These are phyloP conservation scores for Sarcomyxa edulis DNA, from an alignment of 768 basidiomycete genomes.

Conservation along the genomic window DNA sequence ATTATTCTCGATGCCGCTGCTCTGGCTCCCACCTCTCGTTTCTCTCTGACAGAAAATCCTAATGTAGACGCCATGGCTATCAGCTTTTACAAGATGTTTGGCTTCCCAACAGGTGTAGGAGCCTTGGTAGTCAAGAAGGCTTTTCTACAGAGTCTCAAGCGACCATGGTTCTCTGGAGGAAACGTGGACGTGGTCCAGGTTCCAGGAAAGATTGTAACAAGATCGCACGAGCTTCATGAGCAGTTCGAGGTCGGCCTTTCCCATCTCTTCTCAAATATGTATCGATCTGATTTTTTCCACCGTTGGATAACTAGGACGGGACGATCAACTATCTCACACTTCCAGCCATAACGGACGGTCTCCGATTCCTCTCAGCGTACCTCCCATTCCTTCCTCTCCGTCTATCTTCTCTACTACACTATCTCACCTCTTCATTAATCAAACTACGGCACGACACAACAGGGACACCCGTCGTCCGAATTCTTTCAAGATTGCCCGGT, in stretches of 20 bases:
- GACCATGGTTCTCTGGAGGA: slow-evolving; percentile 85
- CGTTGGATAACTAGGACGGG: slow-evolving; percentile 53
- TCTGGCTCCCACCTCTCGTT: slow-evolving; percentile 63
- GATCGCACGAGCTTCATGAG: slow-evolving; percentile 54
- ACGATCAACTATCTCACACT: slow-evolving; percentile 79
- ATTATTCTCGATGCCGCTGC: slow-evolving; percentile 83
- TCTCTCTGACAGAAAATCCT: slow-evolving; percentile 60
- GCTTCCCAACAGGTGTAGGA: slow-evolving; percentile 81
- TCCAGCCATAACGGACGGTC: slow-evolving; percentile 73
- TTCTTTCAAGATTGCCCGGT: slow-evolving; percentile 60
- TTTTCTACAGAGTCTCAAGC: slow-evolving; percentile 53
- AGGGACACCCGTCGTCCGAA: slow-evolving; percentile 55
- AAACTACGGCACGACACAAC: slow-evolving; percentile 57
- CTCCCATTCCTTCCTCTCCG: slow-evolving; percentile 75
- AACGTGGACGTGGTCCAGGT: slow-evolving; percentile 82
- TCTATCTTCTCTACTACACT: slow-evolving; percentile 63
- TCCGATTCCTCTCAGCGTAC: slow-evolving; percentile 73
- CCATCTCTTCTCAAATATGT: slow-evolving; percentile 6
- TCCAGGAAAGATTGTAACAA: slow-evolving; percentile 65
- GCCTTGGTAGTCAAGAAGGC: slow-evolving; percentile 71
- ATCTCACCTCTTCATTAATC: slow-evolving; percentile 50
- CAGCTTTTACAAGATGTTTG: slow-evolving; percentile 90
- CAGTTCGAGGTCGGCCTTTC: slow-evolving; percentile 63
- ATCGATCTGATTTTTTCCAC: slow-evolving; percentile 1
- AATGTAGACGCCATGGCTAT: slow-evolving; percentile 83